Conservation (phyloP, 2,329 filamentous ascomycete species). For the Aspergillus sp. region DNA sequence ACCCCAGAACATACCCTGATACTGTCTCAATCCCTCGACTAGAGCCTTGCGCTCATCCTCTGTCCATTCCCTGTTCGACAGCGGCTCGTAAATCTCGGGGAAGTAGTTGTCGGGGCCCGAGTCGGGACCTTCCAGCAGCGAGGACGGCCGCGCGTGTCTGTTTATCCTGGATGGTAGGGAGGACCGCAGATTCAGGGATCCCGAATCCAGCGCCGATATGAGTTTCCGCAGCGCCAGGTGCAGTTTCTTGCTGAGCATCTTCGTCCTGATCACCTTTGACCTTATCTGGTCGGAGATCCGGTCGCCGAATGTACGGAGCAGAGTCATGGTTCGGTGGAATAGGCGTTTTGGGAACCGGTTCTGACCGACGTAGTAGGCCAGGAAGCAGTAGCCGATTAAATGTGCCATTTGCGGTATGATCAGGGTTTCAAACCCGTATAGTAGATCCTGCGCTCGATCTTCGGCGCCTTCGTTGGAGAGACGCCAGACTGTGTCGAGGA, state of each 20-base stretch:
- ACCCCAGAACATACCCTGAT: conserved; percentile 12
- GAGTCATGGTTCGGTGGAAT: conserved; percentile 9
- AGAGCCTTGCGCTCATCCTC: conserved; percentile 14
- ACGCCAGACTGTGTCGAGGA: conserved; percentile 9
- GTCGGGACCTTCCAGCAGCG: conserved; percentile 1
- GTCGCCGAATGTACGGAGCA: conserved; percentile 8
- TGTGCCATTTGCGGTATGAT: conserved; percentile 11
- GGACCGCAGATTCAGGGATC: not conserved
- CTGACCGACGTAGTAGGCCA: conserved; percentile 9
- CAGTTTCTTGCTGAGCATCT: conserved; percentile 4
- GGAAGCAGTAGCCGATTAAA: conserved; percentile 11
- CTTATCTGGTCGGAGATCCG: conserved; percentile 7
- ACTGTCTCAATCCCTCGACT: conserved; percentile 15
- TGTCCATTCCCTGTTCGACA: conserved; percentile 10
- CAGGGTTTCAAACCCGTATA: conserved; percentile 11
- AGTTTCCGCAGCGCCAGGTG: conserved; percentile 7
- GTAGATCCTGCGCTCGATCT: conserved; percentile 5
- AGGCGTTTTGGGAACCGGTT: conserved; percentile 7
- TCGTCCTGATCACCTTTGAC: conserved; percentile 4
- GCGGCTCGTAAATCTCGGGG: not conserved
- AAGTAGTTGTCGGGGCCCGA: not conserved
- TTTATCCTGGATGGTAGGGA: not conserved
- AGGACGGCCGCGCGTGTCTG: not conserved
- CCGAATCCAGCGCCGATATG: conserved; percentile 5
- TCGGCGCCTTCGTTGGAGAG: conserved; percentile 1